Percentiles rank a stretch among this genome's conserved stretches.
These are phyloP conservation scores for Arctium minus DNA, from an alignment of 129 eudicot species.

Conservation along the genomic window DNA sequence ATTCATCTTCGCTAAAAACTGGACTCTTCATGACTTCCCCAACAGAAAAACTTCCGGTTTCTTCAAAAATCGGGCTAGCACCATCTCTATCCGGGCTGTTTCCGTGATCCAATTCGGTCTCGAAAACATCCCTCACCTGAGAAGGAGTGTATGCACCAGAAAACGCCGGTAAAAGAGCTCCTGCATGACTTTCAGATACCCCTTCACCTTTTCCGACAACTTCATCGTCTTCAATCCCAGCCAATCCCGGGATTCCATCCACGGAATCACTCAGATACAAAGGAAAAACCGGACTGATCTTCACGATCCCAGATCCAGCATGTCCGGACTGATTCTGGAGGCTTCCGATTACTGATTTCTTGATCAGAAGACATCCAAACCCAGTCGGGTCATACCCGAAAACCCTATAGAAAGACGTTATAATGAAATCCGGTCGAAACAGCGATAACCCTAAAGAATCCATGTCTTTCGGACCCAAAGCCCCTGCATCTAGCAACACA, in stretches of 20 bases:
- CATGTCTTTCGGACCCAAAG: conserved; percentile 45
- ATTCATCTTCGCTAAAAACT: conserved; percentile 42
- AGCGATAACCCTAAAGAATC: conserved; percentile 39
- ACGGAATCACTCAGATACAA: conserved; percentile 37
- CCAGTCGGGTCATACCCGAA: conserved; percentile 46
- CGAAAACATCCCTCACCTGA: conserved; percentile 42
- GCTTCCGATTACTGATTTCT: conserved; percentile 38
- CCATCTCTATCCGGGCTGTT: conserved; percentile 16
- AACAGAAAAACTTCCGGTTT: conserved; percentile 25
- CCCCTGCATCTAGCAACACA: conserved; percentile 42
- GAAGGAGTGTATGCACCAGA: conserved; percentile 42
- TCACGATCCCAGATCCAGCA: conserved; percentile 40
- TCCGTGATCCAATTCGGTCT: conserved; percentile 38
- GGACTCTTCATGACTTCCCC: conserved; percentile 46
- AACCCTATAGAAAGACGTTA: conserved; percentile 39
- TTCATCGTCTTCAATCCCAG: conserved; percentile 31
- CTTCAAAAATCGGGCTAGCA: conserved; percentile 36
- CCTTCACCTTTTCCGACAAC: conserved; percentile 25
- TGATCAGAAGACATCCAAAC: conserved; percentile 38
- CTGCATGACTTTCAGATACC: conserved; percentile 21
- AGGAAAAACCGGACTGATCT: conserved; percentile 38
- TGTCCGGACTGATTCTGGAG: conserved; percentile 36
- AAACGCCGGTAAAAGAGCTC: conserved; percentile 30
- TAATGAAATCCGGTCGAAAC: conserved; percentile 40
- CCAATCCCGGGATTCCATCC: conserved; percentile 30